Evolutionary conservation across 176 grass and related monocot genomes (phyloP), one percentile per base, ranked within the genome.

Genomic region (Aegilops umbellulata): DNA sequence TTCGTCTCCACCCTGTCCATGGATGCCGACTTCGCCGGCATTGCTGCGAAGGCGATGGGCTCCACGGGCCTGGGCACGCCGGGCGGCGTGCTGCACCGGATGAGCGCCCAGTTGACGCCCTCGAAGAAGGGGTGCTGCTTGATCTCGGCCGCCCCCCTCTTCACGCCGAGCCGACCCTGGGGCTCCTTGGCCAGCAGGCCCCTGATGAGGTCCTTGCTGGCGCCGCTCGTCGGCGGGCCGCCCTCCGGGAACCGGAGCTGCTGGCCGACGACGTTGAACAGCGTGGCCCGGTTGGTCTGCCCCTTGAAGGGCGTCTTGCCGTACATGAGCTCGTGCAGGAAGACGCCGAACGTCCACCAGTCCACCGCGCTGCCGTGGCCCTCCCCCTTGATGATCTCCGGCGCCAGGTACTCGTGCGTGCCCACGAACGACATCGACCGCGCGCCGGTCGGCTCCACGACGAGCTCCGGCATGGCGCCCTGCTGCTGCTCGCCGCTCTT

Each of bases 261-360:
- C 92, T 94, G 89, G 1, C 92, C 89, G 13, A 94, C 92, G 16
- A 94, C 92, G 84, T 94, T 94, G 89, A 94, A 94, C 32, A 94
- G 81, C 47, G 92, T 94, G 10, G 92, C 89, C 10, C 92, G 75
- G 83, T 94, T 94, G 11, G 89, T 90, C 61, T 88, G 84, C 61
- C 92, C 92, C 80, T 94, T 94, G 89, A 94, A 94, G 16, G 92
- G 92, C 57, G 92, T 94, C 92, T 63, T 91, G 68, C 92, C 89
- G 77, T 89, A 91, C 89, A 91, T 84, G 62, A 94, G 89, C 86
- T 94, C 92, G 39, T 94, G 92, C 76, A 94, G 76, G 69, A 94
- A 94, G n/a, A 94, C 34, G 10, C 92, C 92, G 53, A 94, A 91
- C 25, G 92, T 94, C 92, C 92, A 94, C 92, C 92, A 94, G 80